These are phyloP conservation scores for Colletotrichum karsti DNA, from an alignment of 2,329 filamentous ascomycete genomes.

Conservation along the genomic window DNA sequence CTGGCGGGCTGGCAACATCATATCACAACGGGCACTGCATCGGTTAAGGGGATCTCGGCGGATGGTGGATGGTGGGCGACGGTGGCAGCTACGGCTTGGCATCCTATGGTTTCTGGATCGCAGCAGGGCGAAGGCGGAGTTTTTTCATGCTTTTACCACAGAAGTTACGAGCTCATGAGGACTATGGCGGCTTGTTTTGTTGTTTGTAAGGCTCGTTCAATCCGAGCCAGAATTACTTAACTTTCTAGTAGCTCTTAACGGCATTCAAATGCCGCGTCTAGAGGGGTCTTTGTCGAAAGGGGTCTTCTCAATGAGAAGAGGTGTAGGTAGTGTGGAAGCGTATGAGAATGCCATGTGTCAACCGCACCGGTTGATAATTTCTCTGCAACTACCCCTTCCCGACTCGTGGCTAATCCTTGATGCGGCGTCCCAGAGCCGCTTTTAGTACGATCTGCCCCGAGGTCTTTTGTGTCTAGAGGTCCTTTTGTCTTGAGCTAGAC, in stretches of 20 bases:
- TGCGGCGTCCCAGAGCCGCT: too few species aligned
- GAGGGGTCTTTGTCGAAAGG: neutral
- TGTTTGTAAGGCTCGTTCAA: neutral
- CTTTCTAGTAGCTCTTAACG: neutral
- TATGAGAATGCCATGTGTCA: neutral
- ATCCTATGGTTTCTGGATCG: neutral
- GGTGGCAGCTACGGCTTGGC: conserved; percentile 1
- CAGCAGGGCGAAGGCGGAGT: conserved; percentile 22
- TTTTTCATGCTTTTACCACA: conserved; percentile 4
- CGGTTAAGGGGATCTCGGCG: neutral
- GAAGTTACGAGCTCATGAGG: conserved; percentile 12
- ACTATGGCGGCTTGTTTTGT: neutral
- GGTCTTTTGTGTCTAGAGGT: too few species aligned
- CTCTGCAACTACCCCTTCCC: neutral
- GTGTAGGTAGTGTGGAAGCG: too few species aligned
- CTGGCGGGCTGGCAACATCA: conserved; percentile 15
- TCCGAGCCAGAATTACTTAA: neutral
- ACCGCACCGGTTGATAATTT: neutral
- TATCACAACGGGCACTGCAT: conserved; percentile 12
- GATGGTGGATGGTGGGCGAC: neutral
- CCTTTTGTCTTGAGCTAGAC: too few species aligned
- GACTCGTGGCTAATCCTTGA: too few species aligned
- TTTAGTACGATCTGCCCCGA: too few species aligned
- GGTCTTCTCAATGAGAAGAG: neutral
- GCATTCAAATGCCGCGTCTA: neutral